These are phyloP conservation scores for Neurospora terricola DNA, from an alignment of 495 filamentous ascomycete species.

Conservation along the genomic window DNA sequence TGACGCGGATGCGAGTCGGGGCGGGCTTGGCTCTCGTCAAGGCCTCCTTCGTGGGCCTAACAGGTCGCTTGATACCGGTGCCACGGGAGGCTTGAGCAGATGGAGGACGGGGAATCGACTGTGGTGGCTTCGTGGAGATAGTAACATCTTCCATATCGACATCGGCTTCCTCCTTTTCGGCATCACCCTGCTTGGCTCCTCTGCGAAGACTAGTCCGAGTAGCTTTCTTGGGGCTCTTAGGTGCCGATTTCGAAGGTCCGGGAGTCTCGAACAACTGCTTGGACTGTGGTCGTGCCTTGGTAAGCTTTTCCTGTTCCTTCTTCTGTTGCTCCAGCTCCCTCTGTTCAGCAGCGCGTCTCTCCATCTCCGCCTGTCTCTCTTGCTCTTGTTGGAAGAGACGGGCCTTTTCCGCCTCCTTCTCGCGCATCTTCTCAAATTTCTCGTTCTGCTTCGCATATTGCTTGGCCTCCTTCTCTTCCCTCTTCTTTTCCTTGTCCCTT, in stretches of 20 bases:
- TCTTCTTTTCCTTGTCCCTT: conserved; percentile 49
- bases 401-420: conserved; percentile 53
- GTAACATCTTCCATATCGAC: conserved; percentile 43
- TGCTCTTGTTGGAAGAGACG: conserved; percentile 53
- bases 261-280: conserved; percentile 13
- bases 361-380: conserved; percentile 40
- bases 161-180: conserved; percentile 35
- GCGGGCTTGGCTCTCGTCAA: conserved; percentile 58
- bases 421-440: conserved; percentile 43
- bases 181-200: conserved; percentile 34
- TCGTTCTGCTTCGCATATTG: conserved; percentile 42
- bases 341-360: conserved; percentile 31
- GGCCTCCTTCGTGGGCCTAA: conserved; percentile 61
- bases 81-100: conserved; percentile 40
- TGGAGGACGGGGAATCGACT: conserved; percentile 42
- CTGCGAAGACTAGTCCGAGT: conserved; percentile 39
- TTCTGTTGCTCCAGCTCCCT: conserved; percentile 29
- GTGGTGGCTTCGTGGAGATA: conserved; percentile 39
- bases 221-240: conserved; percentile 27
- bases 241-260: conserved; percentile 14
- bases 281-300: conserved; percentile 3
- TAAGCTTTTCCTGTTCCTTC: conserved; percentile 7
- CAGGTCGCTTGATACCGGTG: conserved; percentile 50
- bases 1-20: conserved; percentile 71
- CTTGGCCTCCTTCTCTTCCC: conserved; percentile 38